Evolutionary conservation across 352 stramenopile genomes (phyloP), one percentile per base, ranked within the genome.

Genomic region (Albugo laibachii): DNA sequence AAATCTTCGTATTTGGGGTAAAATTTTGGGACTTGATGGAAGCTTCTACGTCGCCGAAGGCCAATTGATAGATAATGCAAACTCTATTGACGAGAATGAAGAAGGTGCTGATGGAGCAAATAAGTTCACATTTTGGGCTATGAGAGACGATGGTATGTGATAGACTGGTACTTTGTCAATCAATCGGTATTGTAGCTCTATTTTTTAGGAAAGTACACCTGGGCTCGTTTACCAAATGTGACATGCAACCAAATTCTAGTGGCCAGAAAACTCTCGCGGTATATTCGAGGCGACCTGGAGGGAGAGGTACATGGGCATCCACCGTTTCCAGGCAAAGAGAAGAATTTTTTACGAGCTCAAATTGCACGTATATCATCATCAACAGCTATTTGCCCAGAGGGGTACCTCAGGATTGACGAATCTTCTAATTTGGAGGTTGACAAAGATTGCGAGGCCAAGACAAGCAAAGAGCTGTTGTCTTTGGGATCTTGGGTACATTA

Each of bases 121-220:
- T 61, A 88, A 87, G 49, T 83, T 80, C 51, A 93, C 80, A 12
- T 95, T 94, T 57, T 96, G 78, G 79, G 80, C 76, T 2, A 78
- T 86, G 70, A 77, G 79, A 49, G 76, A 84, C 55, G 61, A 85
- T 38, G 69, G 71, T n/a, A 48, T 37, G n/a, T n/a, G 20, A 24
- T 43, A 10, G 16, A 43, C 20, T 43, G 16, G 5, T 52, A 5
- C 49, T 42, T 37, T 52, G 21, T n/a, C 11, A 16, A 54, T 40
- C 24, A 40, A n/a, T 34, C 15, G 38, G 13, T 21, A 56, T n/a
- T 11, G 16, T 41, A 13, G 11, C 45, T 19, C 14, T n/a, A 21
- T 4, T 41, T 27, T 13, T 5, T 36, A 58, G 53, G 53, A n/a
- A 19, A 40, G 36, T 88, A 84, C 54, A 55, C 78, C 40, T 96